Base-by-base conservation (phyloP, 768 basidiomycete species). In the Tephrocybe sp. region DNA sequence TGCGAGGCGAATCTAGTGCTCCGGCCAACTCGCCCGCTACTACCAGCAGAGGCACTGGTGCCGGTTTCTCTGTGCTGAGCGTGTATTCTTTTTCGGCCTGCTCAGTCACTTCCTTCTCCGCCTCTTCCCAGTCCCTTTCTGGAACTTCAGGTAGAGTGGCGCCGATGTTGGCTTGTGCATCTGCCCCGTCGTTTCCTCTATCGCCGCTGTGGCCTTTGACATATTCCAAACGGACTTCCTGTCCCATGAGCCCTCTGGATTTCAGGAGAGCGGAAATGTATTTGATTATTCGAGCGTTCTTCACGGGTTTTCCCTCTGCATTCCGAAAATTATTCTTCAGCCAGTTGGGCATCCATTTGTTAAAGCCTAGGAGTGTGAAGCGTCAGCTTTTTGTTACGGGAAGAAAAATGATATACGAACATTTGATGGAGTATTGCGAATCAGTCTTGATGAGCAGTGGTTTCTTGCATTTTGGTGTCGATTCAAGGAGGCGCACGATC, bases 151-250 rank as follows among this genome's bases (percentile, higher is more conserved):
- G 69, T 44, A 73, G 50, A 9, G 60, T 55, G 9, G 76, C 64
- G 2, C 91, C 91, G 4, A 65, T 25, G 49, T 81, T 85, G 3
- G 91, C 91, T 48, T 84, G 75, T 12, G 53, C 58, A 63, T 97
- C 94, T 2, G 94, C 94, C 36, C 79, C 84, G 45, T 97, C 94
- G 62, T 97, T 97, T 1, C 94, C 94, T 45, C 68, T 69, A 23
- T 81, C 72, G 0, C 92, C 92, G 9, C 71, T 73, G 59, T 97
- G 94, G 0, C 86, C 94, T 49, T 80, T 77, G 48, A 97, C 90
- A 58, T 93, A 77, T 55, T 81, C 69, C 41, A 95, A 74, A 30
- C 62, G 63, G 37, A 94, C 78, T 24, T 62, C 65, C 53, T 86
- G 86, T 3, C 81, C 82, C 2, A 61, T 58, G 8, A 53, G 66